Percentiles rank a stretch among this genome's conserved stretches.
phyloP scores from a whole-genome alignment of 2,329 filamentous ascomycete species.

The Allantophomopsis lycopodina region DNA sequence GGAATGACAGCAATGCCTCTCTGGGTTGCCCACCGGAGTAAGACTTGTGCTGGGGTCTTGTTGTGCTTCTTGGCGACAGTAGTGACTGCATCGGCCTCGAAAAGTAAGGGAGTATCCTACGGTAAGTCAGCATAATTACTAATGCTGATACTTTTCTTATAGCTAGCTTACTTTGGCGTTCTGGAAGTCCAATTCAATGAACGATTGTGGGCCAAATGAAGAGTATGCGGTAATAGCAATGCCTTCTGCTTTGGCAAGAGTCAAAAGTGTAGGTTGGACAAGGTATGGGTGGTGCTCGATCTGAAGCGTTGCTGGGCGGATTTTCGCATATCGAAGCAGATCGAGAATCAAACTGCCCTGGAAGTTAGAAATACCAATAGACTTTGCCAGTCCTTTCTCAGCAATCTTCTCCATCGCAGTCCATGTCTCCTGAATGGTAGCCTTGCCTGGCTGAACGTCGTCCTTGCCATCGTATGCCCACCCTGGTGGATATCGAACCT shows the following conservation, averaged over 20 bases:
- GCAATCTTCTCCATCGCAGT: slow-evolving; percentile 65
- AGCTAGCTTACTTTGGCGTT: slow-evolving; percentile 27
- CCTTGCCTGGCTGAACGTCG: slow-evolving; percentile 50
- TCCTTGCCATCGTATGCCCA: slow-evolving; percentile 55
- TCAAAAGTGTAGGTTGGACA: slow-evolving; percentile 57
- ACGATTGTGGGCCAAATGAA: slow-evolving; percentile 67
- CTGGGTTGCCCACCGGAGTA: slow-evolving; percentile 82
- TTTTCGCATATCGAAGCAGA: slow-evolving; percentile 62
- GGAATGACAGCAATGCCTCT: slow-evolving; percentile 70
- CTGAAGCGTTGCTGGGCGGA: slow-evolving; percentile 66
- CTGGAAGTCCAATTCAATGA: slow-evolving; percentile 64
- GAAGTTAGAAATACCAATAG: slow-evolving; percentile 78
- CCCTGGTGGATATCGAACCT: slow-evolving; percentile 65
- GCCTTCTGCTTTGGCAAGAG: slow-evolving; percentile 54
- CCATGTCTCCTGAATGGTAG: slow-evolving; percentile 72
- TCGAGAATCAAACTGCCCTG: slow-evolving; percentile 66
- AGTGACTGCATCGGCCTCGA: slow-evolving; percentile 55
- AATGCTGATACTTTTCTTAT: too few relatives aligned
- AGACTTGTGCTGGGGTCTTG: slow-evolving; percentile 66
- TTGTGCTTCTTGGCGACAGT: slow-evolving; percentile 52
- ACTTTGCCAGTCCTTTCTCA: slow-evolving; percentile 50
- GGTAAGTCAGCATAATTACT: too few relatives aligned
- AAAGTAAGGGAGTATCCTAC: slow-evolving; percentile 49
- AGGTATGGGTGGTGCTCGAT: slow-evolving; percentile 88
- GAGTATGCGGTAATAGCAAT: slow-evolving; percentile 74